These are phyloP conservation scores for Trichoderma guizhouense DNA, from an alignment of 2,329 filamentous ascomycete species.

Conservation along the genomic window DNA sequence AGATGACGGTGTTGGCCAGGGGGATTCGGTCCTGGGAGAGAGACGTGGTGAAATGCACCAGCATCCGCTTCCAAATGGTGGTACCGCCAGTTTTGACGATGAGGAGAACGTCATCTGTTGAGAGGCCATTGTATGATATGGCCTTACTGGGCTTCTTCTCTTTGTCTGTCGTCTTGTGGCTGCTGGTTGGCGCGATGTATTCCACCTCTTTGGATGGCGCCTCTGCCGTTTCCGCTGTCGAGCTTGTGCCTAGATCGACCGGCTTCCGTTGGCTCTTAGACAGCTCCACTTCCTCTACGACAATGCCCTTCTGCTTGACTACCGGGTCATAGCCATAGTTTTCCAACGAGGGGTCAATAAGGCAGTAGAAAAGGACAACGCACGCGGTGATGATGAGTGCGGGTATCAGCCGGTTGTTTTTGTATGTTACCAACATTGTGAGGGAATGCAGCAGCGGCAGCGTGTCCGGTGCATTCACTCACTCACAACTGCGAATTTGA, in stretches of 20 bases:
- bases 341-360: constrained; percentile 23
- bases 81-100: constrained; percentile 28
- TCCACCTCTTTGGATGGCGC: background rate
- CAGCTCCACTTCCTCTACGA: background rate
- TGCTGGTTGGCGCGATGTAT: constrained; percentile 5
- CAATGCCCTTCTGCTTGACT: background rate
- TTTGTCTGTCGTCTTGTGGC: background rate
- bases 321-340: constrained; percentile 13
- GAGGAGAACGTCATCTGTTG: constrained; percentile 24
- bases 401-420: constrained; percentile 26
- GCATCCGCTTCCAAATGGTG: constrained; percentile 27
- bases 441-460: background rate
- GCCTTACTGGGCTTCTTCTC: background rate
- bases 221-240: background rate
- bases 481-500: background rate
- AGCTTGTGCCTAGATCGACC: background rate
- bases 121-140: constrained; percentile 16
- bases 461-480: background rate
- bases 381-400: constrained; percentile 24
- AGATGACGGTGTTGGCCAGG: constrained; percentile 23
- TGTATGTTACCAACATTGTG: constrained; percentile 25
- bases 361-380: constrained; percentile 20
- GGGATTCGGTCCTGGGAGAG: constrained; percentile 20
- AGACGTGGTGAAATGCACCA: constrained; percentile 24
- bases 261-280: background rate